Evolutionary conservation across 1,139 yeast genomes (phyloP).

Genomic region (Yamadazyma diospyri): DNA sequence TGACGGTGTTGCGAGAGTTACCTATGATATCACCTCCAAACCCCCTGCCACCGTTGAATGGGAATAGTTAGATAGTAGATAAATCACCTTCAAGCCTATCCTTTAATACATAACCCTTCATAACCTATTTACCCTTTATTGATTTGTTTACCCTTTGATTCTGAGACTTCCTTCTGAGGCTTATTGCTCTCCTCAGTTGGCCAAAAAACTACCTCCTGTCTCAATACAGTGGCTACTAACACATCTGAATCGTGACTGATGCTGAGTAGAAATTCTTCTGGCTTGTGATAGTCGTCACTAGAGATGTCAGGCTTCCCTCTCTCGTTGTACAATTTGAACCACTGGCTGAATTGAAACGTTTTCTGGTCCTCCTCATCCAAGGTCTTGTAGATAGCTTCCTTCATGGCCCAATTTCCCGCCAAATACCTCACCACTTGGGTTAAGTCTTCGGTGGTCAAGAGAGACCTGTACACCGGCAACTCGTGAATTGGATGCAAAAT

Average conservation of each 20-base stretch:
- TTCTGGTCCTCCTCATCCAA: slow-evolving; percentile 48
- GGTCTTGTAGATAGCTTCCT: slow-evolving; percentile 72
- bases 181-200: background rate
- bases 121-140: background rate
- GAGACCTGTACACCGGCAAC: slow-evolving; percentile 30
- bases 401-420: slow-evolving; percentile 69
- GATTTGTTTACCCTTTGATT: background rate
- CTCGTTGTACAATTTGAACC: slow-evolving; percentile 49
- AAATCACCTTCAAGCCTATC: too few relatives aligned
- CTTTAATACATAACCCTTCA: background rate
- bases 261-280: slow-evolving; percentile 52
- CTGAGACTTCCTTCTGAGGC: slow-evolving; percentile 1
- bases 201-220: slow-evolving; percentile 24
- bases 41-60: slow-evolving; percentile 99
- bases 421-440: slow-evolving; percentile 32
- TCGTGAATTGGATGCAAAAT: slow-evolving; percentile 50
- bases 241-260: slow-evolving; percentile 66
- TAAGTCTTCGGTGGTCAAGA: slow-evolving; percentile 13
- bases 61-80: slow-evolving; percentile 56
- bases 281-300: slow-evolving; percentile 24
- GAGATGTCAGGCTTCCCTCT: slow-evolving; percentile 40
- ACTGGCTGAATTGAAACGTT: slow-evolving; percentile 52
- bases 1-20: slow-evolving; percentile 97
- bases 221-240: slow-evolving; percentile 47
- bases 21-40: slow-evolving; percentile 96